Conservation (phyloP, 2,329 filamentous ascomycete genomes). For the Penicillium sp. region DNA sequence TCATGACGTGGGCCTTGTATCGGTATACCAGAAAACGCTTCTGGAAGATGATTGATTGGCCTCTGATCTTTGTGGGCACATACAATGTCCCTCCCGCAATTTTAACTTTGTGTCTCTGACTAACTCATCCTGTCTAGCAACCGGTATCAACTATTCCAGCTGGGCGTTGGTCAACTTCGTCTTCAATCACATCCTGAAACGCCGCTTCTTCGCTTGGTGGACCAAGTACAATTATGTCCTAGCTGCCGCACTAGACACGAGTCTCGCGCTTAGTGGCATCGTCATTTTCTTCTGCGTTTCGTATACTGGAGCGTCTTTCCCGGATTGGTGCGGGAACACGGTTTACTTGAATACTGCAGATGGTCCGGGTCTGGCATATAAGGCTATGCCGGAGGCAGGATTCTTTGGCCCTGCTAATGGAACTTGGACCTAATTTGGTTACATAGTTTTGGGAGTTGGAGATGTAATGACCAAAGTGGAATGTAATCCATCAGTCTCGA, state of each 20-base stretch:
- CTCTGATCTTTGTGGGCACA: conserved; percentile 40
- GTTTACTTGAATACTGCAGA: conserved; percentile 43
- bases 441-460: neutral
- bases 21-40: conserved; percentile 38
- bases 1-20: conserved; percentile 34
- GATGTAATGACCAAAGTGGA: neutral
- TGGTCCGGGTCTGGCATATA: conserved; percentile 37
- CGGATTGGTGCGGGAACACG: conserved; percentile 44
- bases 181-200: conserved; percentile 78
- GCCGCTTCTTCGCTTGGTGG: conserved; percentile 50
- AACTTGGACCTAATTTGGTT: conserved; percentile 32
- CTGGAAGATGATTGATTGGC: conserved; percentile 45
- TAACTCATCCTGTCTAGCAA: conserved; percentile 29
- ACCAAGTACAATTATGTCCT: conserved; percentile 54
- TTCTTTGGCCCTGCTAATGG: conserved; percentile 43
- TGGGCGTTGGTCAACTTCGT: conserved; percentile 60
- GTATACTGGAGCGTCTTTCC: conserved; percentile 40
- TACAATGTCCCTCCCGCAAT: conserved; percentile 36
- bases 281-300: conserved; percentile 46
- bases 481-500: neutral
- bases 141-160: conserved; percentile 45
- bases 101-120: too few species aligned
- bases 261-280: conserved; percentile 41
- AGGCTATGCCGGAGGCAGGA: conserved; percentile 34
- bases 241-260: conserved; percentile 48